These are phyloP conservation scores for Saitozyma sp. DNA, from an alignment of 768 basidiomycete genomes.

Conservation along the genomic window DNA sequence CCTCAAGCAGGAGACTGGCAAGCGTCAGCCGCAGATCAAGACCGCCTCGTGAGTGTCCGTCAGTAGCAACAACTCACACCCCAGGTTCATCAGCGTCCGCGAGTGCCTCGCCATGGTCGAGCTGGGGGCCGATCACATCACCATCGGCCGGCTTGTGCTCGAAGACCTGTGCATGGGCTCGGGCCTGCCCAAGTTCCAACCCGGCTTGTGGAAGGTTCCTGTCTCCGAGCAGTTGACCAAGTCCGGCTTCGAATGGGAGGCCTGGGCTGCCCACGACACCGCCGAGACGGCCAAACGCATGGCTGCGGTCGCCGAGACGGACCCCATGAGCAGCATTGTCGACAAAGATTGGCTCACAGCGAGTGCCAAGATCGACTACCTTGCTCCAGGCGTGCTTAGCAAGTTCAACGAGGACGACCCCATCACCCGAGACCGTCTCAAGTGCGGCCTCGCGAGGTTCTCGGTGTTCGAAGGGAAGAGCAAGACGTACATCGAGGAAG, in stretches of 20 bases:
- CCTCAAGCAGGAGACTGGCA: slow-evolving; percentile 26
- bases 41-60: slow-evolving; percentile 26
- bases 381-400: slow-evolving; percentile 41
- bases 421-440: slow-evolving; percentile 25
- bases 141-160: slow-evolving; percentile 10
- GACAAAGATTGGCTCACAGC: slow-evolving; percentile 27
- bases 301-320: slow-evolving; percentile 24
- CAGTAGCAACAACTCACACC: neutral
- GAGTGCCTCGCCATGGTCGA: slow-evolving; percentile 28
- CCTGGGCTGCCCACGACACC: slow-evolving; percentile 5
- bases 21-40: slow-evolving; percentile 32
- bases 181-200: slow-evolving; percentile 4
- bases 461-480: neutral
- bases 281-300: slow-evolving; percentile 10
- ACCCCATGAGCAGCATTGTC: slow-evolving; percentile 11
- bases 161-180: slow-evolving; percentile 3
- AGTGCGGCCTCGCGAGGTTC: slow-evolving; percentile 28
- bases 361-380: slow-evolving; percentile 28
- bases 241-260: slow-evolving; percentile 14
- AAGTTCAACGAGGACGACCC: slow-evolving; percentile 38
- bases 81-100: slow-evolving; percentile 19
- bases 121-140: slow-evolving; percentile 30
- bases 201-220: slow-evolving; percentile 12
- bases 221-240: slow-evolving; percentile 14
- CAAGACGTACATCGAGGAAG: too few species aligned